These are phyloP conservation scores for Suillus plorans DNA, from an alignment of 768 basidiomycete genomes.

Conservation along the genomic window DNA sequence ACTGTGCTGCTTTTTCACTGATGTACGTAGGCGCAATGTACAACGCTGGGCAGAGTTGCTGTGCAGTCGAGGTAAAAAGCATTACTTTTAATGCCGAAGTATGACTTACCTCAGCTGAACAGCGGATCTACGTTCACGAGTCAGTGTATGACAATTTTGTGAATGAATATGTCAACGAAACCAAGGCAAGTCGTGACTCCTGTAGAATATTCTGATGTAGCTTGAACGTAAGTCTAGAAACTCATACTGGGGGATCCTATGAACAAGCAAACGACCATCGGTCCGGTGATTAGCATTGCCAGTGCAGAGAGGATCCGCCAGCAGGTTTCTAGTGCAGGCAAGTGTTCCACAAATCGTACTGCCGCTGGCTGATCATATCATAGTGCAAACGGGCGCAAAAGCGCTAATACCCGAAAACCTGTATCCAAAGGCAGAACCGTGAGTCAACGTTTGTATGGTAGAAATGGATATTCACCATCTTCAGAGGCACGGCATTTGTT, in stretches of 20 bases:
- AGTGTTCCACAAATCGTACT: slow-evolving; percentile 18
- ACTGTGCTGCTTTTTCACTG: neutral
- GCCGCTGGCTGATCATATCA: neutral
- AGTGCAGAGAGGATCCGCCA: slow-evolving; percentile 84
- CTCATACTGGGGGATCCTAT: slow-evolving; percentile 91
- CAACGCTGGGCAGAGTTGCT: slow-evolving; percentile 98
- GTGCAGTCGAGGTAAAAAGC: slow-evolving; percentile 74
- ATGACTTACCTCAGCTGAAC: slow-evolving; percentile 1
- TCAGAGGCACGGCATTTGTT: slow-evolving; percentile 80
- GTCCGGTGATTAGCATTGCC: slow-evolving; percentile 89
- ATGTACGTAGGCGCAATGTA: slow-evolving; percentile 73
- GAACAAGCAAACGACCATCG: slow-evolving; percentile 69
- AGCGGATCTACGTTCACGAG: slow-evolving; percentile 95
- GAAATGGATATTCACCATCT: slow-evolving; percentile 7
- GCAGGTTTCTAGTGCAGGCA: slow-evolving; percentile 84
- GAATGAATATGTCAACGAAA: slow-evolving; percentile 63
- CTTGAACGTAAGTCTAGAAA: slow-evolving; percentile 38
- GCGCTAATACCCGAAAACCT: slow-evolving; percentile 65
- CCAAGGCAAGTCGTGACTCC: slow-evolving; percentile 50
- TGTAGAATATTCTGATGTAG: neutral
- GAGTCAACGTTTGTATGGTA: slow-evolving; percentile 22
- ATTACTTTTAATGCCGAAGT: neutral
- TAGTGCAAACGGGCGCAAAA: slow-evolving; percentile 79
- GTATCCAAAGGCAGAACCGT: slow-evolving; percentile 71
- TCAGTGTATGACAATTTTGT: slow-evolving; percentile 80